Conservation (phyloP, 495 filamentous ascomycete species). For the Hypoxylon perforatum region DNA sequence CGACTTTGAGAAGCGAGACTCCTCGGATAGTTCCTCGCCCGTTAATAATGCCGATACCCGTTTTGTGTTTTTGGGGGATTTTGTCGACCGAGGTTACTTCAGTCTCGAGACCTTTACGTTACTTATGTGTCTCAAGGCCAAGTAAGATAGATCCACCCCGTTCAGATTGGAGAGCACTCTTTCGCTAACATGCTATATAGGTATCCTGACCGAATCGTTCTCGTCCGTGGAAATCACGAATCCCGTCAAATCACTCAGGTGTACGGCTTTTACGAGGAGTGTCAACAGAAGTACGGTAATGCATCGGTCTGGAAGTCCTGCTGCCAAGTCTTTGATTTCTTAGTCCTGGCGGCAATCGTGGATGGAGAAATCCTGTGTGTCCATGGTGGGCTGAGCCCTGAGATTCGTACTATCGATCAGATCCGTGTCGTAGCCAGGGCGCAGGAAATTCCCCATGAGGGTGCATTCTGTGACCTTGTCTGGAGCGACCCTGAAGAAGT, state of each 20-base stretch:
- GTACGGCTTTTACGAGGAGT: constrained; percentile 99
- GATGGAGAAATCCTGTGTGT: constrained; percentile 97
- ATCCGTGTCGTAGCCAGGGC: constrained; percentile 96
- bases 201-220: constrained; percentile 92
- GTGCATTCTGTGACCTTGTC: constrained; percentile 96
- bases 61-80: constrained; percentile 96
- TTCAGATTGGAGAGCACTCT: not conserved
- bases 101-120: constrained; percentile 96
- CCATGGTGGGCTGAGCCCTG: constrained; percentile 94
- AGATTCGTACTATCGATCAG: constrained; percentile 96
- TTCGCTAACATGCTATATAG: constrained; percentile 59
- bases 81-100: constrained; percentile 97
- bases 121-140: constrained; percentile 94
- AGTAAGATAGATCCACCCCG: constrained; percentile 65
- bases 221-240: constrained; percentile 97
- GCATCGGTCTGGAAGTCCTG: constrained; percentile 99
- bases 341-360: constrained; percentile 94
- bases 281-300: constrained; percentile 97
- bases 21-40: constrained; percentile 54
- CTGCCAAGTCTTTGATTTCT: constrained; percentile 98
- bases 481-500: constrained; percentile 99
- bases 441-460: constrained; percentile 98
- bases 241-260: constrained; percentile 98
- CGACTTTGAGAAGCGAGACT: constrained; percentile 53
- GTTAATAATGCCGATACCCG: constrained; percentile 76